phyloP scores from a whole-genome alignment of 345 rosid genomes.

The Acer negundo region DNA sequence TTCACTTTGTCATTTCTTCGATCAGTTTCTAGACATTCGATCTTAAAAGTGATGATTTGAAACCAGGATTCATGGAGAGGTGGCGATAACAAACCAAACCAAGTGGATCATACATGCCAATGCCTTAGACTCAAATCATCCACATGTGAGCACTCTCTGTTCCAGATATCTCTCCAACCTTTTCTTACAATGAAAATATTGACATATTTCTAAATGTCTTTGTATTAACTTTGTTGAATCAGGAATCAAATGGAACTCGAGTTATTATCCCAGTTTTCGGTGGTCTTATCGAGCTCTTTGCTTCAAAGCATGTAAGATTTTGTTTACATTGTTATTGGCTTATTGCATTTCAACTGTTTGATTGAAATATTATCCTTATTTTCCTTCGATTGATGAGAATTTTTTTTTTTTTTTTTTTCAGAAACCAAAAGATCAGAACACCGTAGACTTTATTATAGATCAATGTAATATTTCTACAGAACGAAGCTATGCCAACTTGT shows the following conservation, averaged over 20 bases:
- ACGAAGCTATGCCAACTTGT: constrained; percentile 15
- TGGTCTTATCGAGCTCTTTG: constrained; percentile 85
- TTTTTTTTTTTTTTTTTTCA: constrained; percentile 31
- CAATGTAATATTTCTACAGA: constrained; percentile 38
- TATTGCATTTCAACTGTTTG: background rate
- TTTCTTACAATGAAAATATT: background rate
- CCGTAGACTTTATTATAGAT: constrained; percentile 49
- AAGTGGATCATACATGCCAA: constrained; percentile 48
- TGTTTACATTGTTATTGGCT: background rate
- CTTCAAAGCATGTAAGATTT: constrained; percentile 53
- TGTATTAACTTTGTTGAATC: constrained; percentile 15
- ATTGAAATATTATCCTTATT: background rate
- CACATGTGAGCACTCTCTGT: constrained; percentile 36
- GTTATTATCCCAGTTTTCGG: constrained; percentile 72
- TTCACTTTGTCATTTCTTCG: background rate
- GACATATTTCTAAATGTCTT: background rate
- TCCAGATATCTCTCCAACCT: background rate
- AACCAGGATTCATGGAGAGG: constrained; percentile 85
- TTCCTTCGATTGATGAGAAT: background rate
- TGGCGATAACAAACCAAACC: constrained; percentile 54
- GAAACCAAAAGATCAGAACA: constrained; percentile 60
- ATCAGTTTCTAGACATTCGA: background rate
- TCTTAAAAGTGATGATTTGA: constrained; percentile 17
- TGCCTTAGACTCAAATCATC: constrained; percentile 32
- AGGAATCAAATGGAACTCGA: constrained; percentile 58